phyloP scores from a whole-genome alignment of 1,284 basidiomycete species.

The Sphaerobolus stellatus region DNA sequence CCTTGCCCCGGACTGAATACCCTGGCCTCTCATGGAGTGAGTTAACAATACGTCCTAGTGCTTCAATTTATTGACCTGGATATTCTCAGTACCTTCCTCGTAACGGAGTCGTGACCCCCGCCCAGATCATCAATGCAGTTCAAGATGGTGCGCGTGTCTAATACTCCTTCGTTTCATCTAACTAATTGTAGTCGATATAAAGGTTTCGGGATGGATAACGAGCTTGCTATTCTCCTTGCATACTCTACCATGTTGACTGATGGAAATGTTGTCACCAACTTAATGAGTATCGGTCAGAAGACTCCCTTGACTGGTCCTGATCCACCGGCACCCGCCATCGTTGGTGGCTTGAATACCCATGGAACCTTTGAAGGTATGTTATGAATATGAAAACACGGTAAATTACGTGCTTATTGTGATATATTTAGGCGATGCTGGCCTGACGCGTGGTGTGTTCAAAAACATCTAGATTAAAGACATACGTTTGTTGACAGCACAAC shows the following conservation, averaged over 20 bases:
- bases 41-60: background rate
- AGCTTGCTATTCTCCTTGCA: background rate
- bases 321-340: slow-evolving; percentile 2
- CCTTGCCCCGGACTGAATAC: background rate
- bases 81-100: background rate
- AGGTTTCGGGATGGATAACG: slow-evolving; percentile 5
- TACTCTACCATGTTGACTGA: slow-evolving; percentile 1
- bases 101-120: background rate
- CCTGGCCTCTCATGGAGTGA: background rate
- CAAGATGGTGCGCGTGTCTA: too few relatives aligned
- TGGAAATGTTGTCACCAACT: slow-evolving; percentile 4
- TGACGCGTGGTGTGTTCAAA: background rate
- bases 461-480: too few relatives aligned
- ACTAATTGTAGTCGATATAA: too few relatives aligned
- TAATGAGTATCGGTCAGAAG: slow-evolving; percentile 2
- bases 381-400: too few relatives aligned
- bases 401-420: background rate
- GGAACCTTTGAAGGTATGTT: slow-evolving; percentile 4
- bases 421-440: slow-evolving; percentile 1
- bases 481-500: background rate
- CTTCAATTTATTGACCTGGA: background rate
- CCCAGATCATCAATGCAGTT: background rate
- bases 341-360: background rate
- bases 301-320: slow-evolving; percentile 2
- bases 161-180: too few relatives aligned